These are phyloP conservation scores for Gastrodia elata DNA, from an alignment of 106 monocot genomes.

Conservation along the genomic window DNA sequence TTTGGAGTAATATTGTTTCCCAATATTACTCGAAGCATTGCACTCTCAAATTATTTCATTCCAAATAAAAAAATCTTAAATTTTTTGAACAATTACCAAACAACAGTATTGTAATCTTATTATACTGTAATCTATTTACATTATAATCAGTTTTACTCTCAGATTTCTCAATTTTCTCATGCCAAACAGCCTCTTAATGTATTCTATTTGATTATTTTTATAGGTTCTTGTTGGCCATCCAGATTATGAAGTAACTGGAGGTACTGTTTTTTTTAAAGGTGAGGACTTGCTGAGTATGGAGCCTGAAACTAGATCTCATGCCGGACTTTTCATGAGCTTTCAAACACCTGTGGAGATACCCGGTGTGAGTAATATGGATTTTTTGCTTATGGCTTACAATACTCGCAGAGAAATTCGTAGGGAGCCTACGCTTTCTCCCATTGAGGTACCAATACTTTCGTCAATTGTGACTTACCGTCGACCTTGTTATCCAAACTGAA, in stretches of 20 bases:
- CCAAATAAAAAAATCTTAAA: no score
- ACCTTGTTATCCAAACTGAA: neutral
- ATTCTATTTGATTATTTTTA: neutral
- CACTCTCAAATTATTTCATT: no score
- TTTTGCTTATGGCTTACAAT: constrained; percentile 87
- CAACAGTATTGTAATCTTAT: no score
- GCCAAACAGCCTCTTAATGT: neutral
- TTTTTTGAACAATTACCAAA: no score
- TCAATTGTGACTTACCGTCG: neutral
- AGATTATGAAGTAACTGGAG: constrained; percentile 89
- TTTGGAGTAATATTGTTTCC: no score
- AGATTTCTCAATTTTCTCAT: no score
- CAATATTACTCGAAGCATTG: no score
- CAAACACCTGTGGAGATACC: constrained; percentile 94
- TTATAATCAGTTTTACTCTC: no score
- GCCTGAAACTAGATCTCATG: constrained; percentile 96
- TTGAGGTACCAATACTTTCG: constrained; percentile 47
- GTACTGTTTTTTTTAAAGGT: constrained; percentile 67
- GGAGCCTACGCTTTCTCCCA: constrained; percentile 50
- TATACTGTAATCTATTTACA: no score
- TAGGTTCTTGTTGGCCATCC: constrained; percentile 99
- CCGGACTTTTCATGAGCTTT: constrained; percentile 91
- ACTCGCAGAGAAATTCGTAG: constrained; percentile 57
- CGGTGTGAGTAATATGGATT: constrained; percentile 93
- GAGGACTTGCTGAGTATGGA: constrained; percentile 78